Conservation (phyloP, 2,329 filamentous ascomycete species). For the Verticillium tricorpus region DNA sequence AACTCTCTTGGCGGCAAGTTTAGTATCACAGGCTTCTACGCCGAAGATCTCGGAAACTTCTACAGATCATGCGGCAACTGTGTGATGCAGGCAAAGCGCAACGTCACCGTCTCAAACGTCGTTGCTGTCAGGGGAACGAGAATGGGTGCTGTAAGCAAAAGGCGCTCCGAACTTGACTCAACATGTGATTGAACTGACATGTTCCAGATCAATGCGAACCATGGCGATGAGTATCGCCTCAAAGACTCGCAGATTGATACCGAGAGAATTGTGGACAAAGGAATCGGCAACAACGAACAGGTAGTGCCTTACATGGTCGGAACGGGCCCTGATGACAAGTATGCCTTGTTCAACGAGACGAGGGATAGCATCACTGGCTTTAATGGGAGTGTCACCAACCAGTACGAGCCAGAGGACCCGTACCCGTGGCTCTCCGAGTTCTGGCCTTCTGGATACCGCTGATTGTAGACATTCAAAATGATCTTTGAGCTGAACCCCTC, state of each 20-base stretch:
- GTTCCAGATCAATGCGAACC: conserved; percentile 20
- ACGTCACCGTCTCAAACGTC: conserved; percentile 18
- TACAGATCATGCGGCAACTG: conserved; percentile 21
- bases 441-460: no score
- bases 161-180: no score
- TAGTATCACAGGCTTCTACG: conserved; percentile 21
- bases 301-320: no score
- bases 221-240: conserved; percentile 16
- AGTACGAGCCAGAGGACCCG: not conserved
- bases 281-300: no score
- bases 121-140: conserved; percentile 14
- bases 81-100: conserved; percentile 13
- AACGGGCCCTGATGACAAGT: no score
- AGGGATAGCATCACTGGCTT: no score
- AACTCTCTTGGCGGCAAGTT: conserved; percentile 21
- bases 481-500: no score
- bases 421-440: no score
- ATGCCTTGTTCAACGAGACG: no score
- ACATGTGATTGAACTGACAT: no score
- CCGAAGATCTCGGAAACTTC: conserved; percentile 18
- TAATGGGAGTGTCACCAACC: no score
- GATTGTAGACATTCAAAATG: no score
- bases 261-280: conserved; percentile 16
- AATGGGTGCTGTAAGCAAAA: conserved; percentile 4
- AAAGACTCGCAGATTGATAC: conserved; percentile 18